Percentiles rank a stretch among this genome's conserved stretches.
These are phyloP conservation scores for Lactarius vividus DNA, from an alignment of 768 basidiomycete species.

Conservation along the genomic window DNA sequence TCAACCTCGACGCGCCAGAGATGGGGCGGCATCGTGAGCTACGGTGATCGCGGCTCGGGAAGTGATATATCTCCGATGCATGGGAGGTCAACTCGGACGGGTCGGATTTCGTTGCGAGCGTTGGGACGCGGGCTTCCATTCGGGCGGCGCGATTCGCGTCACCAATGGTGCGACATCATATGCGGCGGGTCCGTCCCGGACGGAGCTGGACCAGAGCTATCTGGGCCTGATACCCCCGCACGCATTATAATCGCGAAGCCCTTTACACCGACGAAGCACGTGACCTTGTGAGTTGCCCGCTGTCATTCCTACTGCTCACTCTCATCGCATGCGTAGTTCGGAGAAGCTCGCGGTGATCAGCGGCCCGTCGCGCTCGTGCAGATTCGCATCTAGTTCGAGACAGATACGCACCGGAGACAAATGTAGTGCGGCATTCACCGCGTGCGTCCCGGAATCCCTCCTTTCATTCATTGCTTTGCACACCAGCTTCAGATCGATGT, in stretches of 20 bases:
- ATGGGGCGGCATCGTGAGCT: conserved; percentile 74
- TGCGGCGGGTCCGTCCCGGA: conserved; percentile 37
- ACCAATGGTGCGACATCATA: conserved; percentile 51
- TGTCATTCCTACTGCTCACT: background rate
- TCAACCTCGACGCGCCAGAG: conserved; percentile 41
- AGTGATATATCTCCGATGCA: conserved; percentile 78
- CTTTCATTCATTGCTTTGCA: too few species aligned
- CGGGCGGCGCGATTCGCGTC: conserved; percentile 29
- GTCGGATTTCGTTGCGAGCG: conserved; percentile 73
- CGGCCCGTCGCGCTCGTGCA: conserved; percentile 66
- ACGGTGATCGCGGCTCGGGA: conserved; percentile 80
- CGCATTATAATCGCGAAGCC: conserved; percentile 66
- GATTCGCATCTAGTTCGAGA: conserved; percentile 93
- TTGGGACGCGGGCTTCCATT: conserved; percentile 55
- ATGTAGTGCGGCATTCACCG: too few species aligned
- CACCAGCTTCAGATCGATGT: conserved; percentile 99
- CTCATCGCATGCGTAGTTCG: conserved; percentile 44
- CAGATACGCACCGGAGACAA: conserved; percentile 81
- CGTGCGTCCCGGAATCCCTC: too few species aligned
- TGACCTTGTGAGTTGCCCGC: conserved; percentile 60
- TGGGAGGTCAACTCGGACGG: conserved; percentile 83
- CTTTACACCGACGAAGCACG: conserved; percentile 58
- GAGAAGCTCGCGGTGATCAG: conserved; percentile 57
- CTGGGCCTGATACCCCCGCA: conserved; percentile 77
- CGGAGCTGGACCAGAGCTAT: conserved; percentile 83